Base-by-base conservation (phyloP, 2,329 filamentous ascomycete genomes). In the Alternaria gaisen region DNA sequence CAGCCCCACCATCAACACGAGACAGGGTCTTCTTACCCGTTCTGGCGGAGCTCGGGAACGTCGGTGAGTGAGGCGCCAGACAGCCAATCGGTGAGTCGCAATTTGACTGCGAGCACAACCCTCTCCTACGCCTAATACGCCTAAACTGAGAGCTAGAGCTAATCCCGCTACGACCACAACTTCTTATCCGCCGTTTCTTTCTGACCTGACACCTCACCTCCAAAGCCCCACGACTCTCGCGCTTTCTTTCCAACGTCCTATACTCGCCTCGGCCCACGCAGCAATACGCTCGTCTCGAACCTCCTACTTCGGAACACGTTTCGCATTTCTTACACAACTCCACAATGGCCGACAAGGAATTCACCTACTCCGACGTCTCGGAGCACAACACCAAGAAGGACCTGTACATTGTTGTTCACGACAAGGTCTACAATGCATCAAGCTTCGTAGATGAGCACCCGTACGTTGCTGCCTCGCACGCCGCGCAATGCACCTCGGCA, bases 361-460 rank as follows among this genome's bases (percentile, higher is more conserved):
- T 71, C 71, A 79, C 74, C 65, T 80, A 78, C 75, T 78, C 77
- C 42, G 77, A 80, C 57, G 77, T 80, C 53, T 75, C 74, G 50
- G 77, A 77, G 71, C 77, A 80, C 72, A 68, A 66, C 61, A 74
- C 77, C 60, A 97, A 97, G 89, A 97, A 93, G 87, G 93, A 98
- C 80, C 84, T 97, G 68, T 97, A 87, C 84, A 80, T 97, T 75
- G 90, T 97, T 67, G 88, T 99, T 74, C 92, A 98, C 84, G 94
- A 97, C 82, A 97, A 97, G 86, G 90, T 99, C 84, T 99, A 98
- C 88, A 88, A 98, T 81, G 82, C 85, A 79, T 87, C 89, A 75
- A 91, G 90, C 81, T 99, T 99, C 82, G 85, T 98, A 71, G 94
- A 98, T 79, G 95, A 99, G 89, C 95, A 99, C 82, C 95, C 95